Percentiles rank a stretch among this genome's conserved stretches.
Evolutionary conservation across 208 protist species (phyloP).

Genomic region (Acanthamoeba culbertsoni): DNA sequence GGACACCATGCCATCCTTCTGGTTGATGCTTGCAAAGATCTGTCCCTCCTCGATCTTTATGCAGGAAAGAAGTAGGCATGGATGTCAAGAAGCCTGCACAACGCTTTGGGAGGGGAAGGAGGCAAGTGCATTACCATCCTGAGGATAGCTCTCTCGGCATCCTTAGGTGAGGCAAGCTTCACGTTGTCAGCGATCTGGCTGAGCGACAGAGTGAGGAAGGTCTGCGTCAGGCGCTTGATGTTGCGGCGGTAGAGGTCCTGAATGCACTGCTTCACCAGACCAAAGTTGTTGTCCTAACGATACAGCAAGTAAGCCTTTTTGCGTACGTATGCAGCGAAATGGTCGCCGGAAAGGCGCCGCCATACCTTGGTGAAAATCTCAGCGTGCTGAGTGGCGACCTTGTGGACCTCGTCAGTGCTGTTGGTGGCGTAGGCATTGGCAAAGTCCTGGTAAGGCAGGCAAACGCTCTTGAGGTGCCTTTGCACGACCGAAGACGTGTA

Average conservation of each 20-base stretch:
- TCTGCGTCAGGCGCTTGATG: conserved; percentile 80
- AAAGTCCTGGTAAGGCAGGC: conserved; percentile 75
- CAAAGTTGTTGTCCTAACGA: conserved; percentile 76
- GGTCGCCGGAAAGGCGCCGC: not conserved
- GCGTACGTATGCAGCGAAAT: not conserved
- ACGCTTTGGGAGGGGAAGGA: not conserved
- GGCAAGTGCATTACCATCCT: conserved; percentile 75
- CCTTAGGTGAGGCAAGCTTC: conserved; percentile 56
- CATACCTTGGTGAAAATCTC: conserved; percentile 69
- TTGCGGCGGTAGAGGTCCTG: conserved; percentile 67
- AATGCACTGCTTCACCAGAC: conserved; percentile 78
- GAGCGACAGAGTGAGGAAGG: conserved; percentile 81
- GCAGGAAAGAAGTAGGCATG: not conserved
- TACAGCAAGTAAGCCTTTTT: not conserved
- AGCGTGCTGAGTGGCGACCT: not conserved
- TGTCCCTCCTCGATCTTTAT: conserved; percentile 77
- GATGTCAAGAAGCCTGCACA: not conserved
- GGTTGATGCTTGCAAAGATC: conserved; percentile 78
- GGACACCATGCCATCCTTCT: conserved; percentile 81
- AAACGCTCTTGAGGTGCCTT: conserved; percentile 74
- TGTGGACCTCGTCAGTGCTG: conserved; percentile 60
- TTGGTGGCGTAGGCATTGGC: conserved; percentile 57
- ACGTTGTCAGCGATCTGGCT: conserved; percentile 75
- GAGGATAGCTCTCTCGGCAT: conserved; percentile 70
- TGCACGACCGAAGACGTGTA: conserved; percentile 70